Evolutionary conservation across 768 basidiomycete species (phyloP), one percentile per base, ranked within the genome.

Genomic region (Strobilomyces confusus): DNA sequence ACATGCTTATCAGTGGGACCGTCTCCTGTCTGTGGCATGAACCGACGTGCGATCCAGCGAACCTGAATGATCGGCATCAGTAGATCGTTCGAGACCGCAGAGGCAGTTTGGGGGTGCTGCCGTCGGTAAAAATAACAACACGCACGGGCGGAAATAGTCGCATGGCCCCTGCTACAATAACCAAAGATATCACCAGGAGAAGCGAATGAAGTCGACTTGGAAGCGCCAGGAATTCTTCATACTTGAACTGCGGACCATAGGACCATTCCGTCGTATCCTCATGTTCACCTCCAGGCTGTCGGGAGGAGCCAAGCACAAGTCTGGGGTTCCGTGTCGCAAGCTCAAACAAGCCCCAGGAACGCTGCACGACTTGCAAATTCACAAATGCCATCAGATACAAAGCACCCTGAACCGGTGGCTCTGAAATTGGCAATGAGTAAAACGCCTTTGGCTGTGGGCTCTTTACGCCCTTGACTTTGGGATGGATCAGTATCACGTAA

Each of bases 211-310:
- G 5, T 22, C 63, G 66, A 32, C 72, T 74, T 5, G 69, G 64
- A 45, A 71, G 74, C 4, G 69, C 72, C 58, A 80, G 19, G 52
- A 87, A 87, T 67, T 95, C 92, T 47, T 84, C 82, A 66, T 94
- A 95, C 42, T 72, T 73, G 75, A 97, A 92, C 3, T 78, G 63
- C 0, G 81, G 73, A 6, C 90, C 94, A 62, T 95, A 94, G 14
- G 68, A 46, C 2, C 64, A 52, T 32, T 50, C 56, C 38, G 57
- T 48, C 23, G 60, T 41, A 12, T 67, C 51, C 53, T 61, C 49
- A 33, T 50, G 55, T 57, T 51, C 48, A 30, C 19, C 44, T 13
- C 9, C 66, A 57, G 51, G 65, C 56, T 43, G 64, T 37, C 13
- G 15, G 47, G 53, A 46, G 6, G 52, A 25, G 9, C 30, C 29